Evolutionary conservation across 2,329 filamentous ascomycete genomes (phyloP).

Genomic region (Colletotrichum siamense): DNA sequence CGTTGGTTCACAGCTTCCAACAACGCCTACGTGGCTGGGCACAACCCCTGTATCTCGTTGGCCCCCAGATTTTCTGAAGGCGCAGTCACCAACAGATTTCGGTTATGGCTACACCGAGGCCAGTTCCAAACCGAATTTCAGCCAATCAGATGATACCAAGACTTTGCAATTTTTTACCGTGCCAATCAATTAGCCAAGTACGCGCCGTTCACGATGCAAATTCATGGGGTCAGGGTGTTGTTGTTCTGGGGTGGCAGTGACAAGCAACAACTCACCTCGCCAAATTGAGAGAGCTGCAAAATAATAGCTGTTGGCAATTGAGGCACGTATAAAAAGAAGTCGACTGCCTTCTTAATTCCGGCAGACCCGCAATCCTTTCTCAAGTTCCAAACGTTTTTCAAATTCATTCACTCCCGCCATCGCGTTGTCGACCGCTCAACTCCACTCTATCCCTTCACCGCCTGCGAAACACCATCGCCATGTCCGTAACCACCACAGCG

Average conservation of each 20-base stretch:
- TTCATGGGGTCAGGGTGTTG: background rate
- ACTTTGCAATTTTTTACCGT: background rate
- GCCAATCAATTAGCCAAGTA: background rate
- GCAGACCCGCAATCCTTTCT: accelerated
- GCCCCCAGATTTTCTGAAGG: background rate
- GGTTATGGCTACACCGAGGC: background rate
- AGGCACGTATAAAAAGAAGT: background rate
- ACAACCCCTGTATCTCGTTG: background rate
- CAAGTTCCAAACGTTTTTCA: background rate
- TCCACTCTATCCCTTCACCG: background rate
- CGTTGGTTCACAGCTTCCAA: background rate
- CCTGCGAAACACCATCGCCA: background rate
- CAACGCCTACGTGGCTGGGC: background rate
- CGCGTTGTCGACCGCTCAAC: background rate
- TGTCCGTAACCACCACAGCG: background rate
- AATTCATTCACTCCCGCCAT: background rate
- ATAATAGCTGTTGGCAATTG: background rate
- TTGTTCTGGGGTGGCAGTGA: background rate
- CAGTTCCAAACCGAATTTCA: background rate
- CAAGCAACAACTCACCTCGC: background rate
- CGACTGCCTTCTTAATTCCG: background rate
- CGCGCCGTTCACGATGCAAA: background rate
- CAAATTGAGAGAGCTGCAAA: background rate
- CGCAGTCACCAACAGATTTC: background rate
- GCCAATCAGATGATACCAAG: background rate